phyloP scores from a whole-genome alignment of 257 asterid species.

The Solanum chiquidenum region DNA sequence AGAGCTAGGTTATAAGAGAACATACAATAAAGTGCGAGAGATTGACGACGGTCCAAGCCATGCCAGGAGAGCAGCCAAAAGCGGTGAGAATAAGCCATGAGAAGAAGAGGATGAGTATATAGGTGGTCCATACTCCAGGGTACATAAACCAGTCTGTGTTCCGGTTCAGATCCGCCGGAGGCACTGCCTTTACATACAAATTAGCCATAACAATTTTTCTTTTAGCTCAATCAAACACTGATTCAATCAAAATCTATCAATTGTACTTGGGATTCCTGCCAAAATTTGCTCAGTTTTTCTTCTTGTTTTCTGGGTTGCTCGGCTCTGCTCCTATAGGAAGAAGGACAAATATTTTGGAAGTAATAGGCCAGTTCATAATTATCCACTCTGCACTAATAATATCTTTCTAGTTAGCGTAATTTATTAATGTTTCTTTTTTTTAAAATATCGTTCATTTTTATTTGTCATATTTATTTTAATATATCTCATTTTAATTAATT shows the following conservation, averaged over 20 bases:
- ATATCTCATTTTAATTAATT: no score
- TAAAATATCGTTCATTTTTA: neutral
- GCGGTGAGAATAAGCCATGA: slow-evolving; percentile 75
- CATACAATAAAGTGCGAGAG: slow-evolving; percentile 47
- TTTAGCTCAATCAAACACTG: neutral
- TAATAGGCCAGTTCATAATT: neutral
- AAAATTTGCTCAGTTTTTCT: neutral
- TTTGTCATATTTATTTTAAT: rapidly evolving
- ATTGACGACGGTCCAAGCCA: slow-evolving; percentile 90
- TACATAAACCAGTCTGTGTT: slow-evolving; percentile 96
- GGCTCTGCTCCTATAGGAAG: neutral
- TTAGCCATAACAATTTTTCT: slow-evolving; percentile 35
- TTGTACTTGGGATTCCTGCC: neutral
- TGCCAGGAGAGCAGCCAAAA: slow-evolving; percentile 79
- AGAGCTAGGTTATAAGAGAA: neutral
- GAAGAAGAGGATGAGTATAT: slow-evolving; percentile 78
- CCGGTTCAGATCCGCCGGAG: slow-evolving; percentile 81
- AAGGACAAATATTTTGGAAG: neutral
- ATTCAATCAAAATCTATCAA: neutral
- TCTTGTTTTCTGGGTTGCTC: neutral
- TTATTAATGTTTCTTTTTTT: neutral
- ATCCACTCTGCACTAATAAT: neutral
- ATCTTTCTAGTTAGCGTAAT: neutral
- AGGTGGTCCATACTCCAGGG: slow-evolving; percentile 95
- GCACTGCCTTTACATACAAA: slow-evolving; percentile 71